Conservation (phyloP, 768 basidiomycete genomes). For the Paxillus rubicundulus region DNA sequence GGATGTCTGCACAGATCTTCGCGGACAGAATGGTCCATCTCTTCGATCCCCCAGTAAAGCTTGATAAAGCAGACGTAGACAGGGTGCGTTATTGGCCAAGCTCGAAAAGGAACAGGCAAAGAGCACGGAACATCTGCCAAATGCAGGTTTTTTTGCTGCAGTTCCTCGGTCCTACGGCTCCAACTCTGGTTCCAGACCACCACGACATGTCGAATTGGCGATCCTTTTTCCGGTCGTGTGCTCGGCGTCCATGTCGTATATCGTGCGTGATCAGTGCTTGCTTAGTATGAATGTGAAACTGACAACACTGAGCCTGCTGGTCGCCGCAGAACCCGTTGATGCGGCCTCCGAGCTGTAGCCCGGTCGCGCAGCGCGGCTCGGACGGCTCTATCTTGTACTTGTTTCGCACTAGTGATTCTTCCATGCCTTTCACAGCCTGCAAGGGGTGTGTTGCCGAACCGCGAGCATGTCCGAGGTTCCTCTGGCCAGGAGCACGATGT, state of each 20-base stretch:
- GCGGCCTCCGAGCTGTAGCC: too few species aligned
- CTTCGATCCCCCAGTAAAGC: slow-evolving; percentile 57
- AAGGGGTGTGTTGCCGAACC: too few species aligned
- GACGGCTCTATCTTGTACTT: too few species aligned
- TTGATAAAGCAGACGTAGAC: slow-evolving; percentile 63
- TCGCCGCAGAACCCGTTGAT: too few species aligned
- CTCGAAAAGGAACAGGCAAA: slow-evolving; percentile 41
- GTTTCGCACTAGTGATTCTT: too few species aligned
- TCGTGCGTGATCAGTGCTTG: too few species aligned
- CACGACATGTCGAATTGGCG: neutral
- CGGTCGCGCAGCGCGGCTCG: too few species aligned
- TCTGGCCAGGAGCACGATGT: too few species aligned
- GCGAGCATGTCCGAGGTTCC: too few species aligned
- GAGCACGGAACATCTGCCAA: slow-evolving; percentile 70
- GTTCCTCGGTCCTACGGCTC: neutral
- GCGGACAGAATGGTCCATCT: slow-evolving; percentile 73
- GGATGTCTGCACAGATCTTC: slow-evolving; percentile 68
- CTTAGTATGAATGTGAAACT: too few species aligned
- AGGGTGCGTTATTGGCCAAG: slow-evolving; percentile 16
- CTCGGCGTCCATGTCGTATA: slow-evolving; percentile 1
- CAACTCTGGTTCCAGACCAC: neutral
- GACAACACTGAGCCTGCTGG: too few species aligned
- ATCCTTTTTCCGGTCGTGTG: neutral
- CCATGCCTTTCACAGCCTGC: too few species aligned
- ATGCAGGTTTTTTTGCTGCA: slow-evolving; percentile 42